Base-by-base conservation (phyloP, 2,329 filamentous ascomycete genomes). In the Apiospora rasikravindrae region DNA sequence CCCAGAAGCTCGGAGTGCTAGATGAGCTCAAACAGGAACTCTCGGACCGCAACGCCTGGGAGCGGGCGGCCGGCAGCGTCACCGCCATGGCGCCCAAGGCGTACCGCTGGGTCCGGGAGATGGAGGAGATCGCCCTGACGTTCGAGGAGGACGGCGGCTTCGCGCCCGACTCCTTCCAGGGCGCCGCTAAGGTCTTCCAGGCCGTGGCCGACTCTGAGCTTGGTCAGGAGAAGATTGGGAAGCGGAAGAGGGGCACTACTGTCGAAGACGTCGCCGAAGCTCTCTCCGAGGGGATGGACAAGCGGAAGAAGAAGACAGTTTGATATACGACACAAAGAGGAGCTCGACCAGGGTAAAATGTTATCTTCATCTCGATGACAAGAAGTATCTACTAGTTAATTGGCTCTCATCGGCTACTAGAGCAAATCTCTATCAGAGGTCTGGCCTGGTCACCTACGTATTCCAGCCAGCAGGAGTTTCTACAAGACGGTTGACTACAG, bases 101-200 rank as follows among this genome's bases (percentile, higher is more conserved):
- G 24, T 94, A 94, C 80, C 85, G 93, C 14, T 95, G 93, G 92
- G 90, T 94, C 0, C 84, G 86, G 45, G 93, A 95, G 84, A 94
- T 95, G 93, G 87, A 91, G 76, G 90, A 95, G 84, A 94, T 95
- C 77, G 89, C 88, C 4, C 83, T 87, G 72, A 93, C 91, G 4
- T 91, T 94, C 79, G 82, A 82, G 8, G 87, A 88, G 57, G 90
- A 92, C 70, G 92, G 90, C 0, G 91, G 91, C 0, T 93, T 92
- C 79, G 81, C 81, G 5, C 80, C 80, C 14, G 82, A 84, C 33
- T 80, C 92, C 37, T 93, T 93, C 76, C 80, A 82, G 16, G 88
- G 88, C 14, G 88, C 91, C 8, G 91, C 91, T 0, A 86, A 84
- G 42, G 86, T 93, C 8, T 94, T 91, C 78, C 84, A 85, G 69